Evolutionary conservation across 768 basidiomycete genomes (phyloP).

Genomic region (Boletales sp.): DNA sequence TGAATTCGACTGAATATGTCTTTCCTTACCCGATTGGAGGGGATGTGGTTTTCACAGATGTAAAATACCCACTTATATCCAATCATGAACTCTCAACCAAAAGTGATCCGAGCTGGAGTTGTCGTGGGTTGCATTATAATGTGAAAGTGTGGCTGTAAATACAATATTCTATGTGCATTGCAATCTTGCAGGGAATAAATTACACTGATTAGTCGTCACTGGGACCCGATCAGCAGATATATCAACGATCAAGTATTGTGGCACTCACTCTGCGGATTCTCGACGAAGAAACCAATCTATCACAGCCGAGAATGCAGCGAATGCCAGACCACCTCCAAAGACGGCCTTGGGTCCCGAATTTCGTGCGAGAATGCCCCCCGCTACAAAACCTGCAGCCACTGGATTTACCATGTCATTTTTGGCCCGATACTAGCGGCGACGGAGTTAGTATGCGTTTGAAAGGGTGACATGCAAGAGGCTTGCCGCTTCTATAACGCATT

Average conservation of each 20-base stretch:
- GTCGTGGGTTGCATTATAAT: slow-evolving; percentile 10
- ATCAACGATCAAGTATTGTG: slow-evolving; percentile 2
- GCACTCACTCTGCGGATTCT: slow-evolving; percentile 72
- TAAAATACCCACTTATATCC: too few species aligned
- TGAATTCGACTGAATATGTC: too few species aligned
- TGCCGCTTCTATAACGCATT: slow-evolving; percentile 93
- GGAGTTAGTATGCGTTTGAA: neutral
- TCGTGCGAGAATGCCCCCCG: slow-evolving; percentile 85
- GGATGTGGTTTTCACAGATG: too few species aligned
- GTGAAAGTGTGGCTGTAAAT: slow-evolving; percentile 10
- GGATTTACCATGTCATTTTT: slow-evolving; percentile 95
- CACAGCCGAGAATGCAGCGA: slow-evolving; percentile 88
- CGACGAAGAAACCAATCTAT: slow-evolving; percentile 82
- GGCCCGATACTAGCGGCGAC: slow-evolving; percentile 73
- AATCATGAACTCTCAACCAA: neutral
- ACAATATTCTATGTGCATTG: slow-evolving; percentile 15
- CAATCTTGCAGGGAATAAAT: slow-evolving; percentile 16
- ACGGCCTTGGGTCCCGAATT: slow-evolving; percentile 85
- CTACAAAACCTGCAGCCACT: slow-evolving; percentile 79
- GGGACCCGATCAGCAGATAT: slow-evolving; percentile 5
- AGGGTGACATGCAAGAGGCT: slow-evolving; percentile 31
- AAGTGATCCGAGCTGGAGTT: slow-evolving; percentile 3
- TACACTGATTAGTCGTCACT: slow-evolving; percentile 39
- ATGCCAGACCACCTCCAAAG: slow-evolving; percentile 84
- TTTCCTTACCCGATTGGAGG: too few species aligned